phyloP scores from a whole-genome alignment of 352 stramenopile genomes.

The Peronospora destructor region DNA sequence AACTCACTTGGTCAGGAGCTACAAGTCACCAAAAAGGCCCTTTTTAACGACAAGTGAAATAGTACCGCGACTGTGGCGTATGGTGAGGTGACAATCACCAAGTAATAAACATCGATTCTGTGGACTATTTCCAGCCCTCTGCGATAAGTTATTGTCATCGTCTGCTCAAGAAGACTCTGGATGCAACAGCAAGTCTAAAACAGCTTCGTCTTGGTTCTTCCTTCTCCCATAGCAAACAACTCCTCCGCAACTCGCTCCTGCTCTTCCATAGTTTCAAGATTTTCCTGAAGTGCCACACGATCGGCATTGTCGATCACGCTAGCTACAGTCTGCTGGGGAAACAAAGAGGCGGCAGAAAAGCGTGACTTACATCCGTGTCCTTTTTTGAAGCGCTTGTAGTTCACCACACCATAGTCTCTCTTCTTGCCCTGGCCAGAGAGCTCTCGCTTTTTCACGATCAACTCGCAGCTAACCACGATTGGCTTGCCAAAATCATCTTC shows the following conservation, averaged over 20 bases:
- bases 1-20: conserved; percentile 74
- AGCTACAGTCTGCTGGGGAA: conserved; percentile 49
- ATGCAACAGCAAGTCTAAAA: conserved; percentile 30
- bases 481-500: conserved; percentile 32
- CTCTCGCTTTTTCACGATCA: conserved; percentile 43
- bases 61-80: conserved; percentile 4
- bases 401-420: conserved; percentile 22
- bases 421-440: not conserved
- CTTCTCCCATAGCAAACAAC: conserved; percentile 75
- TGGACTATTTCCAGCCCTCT: conserved; percentile 11
- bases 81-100: conserved; percentile 5
- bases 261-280: conserved; percentile 63
- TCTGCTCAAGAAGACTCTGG: conserved; percentile 1
- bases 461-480: conserved; percentile 39
- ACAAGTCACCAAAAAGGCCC: conserved; percentile 74
- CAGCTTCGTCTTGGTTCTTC: conserved; percentile 37
- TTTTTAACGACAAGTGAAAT: conserved; percentile 82
- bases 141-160: conserved; percentile 23
- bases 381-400: conserved; percentile 86
- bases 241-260: conserved; percentile 82
- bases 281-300: conserved; percentile 43
- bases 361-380: conserved; percentile 45
- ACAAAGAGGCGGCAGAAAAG: conserved; percentile 38
- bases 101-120: conserved; percentile 24
- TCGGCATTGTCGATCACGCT: conserved; percentile 64